These are phyloP conservation scores for Fraxinus sp. DNA, from an alignment of 305 asterid genomes.

Conservation along the genomic window DNA sequence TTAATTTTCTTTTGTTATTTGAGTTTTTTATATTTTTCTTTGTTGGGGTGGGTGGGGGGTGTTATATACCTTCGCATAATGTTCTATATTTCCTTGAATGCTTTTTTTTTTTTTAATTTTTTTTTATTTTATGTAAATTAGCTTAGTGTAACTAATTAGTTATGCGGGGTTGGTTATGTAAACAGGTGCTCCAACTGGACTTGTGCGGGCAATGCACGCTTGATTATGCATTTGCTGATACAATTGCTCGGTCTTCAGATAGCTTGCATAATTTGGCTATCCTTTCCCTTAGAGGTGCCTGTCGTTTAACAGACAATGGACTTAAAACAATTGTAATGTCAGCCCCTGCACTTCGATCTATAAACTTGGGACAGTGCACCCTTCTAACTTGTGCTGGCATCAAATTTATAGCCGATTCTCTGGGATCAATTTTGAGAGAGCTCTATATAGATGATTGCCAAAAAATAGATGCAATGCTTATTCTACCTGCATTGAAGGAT, in stretches of 20 bases:
- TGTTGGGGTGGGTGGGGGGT: background rate
- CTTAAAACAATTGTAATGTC: slow-evolving; percentile 47
- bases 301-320: slow-evolving; percentile 64
- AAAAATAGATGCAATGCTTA: slow-evolving; percentile 49
- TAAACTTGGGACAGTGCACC: slow-evolving; percentile 73
- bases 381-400: slow-evolving; percentile 57
- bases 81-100: background rate
- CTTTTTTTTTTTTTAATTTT: background rate
- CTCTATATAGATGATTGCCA: slow-evolving; percentile 67
- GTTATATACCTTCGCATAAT: background rate
- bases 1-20: background rate
- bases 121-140: background rate
- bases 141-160: slow-evolving; percentile 17
- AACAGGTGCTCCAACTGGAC: slow-evolving; percentile 90
- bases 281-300: slow-evolving; percentile 83
- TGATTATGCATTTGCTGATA: slow-evolving; percentile 44
- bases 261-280: slow-evolving; percentile 49
- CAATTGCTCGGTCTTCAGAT: slow-evolving; percentile 31
- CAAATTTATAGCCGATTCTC: slow-evolving; percentile 43
- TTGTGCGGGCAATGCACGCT: slow-evolving; percentile 68
- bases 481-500: slow-evolving; percentile 52
- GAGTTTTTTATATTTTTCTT: background rate
- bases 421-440: slow-evolving; percentile 73
- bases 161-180: slow-evolving; percentile 16
- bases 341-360: slow-evolving; percentile 61